These are phyloP conservation scores for Chlorophyllum brunneum DNA, from an alignment of 768 basidiomycete species.

Conservation along the genomic window DNA sequence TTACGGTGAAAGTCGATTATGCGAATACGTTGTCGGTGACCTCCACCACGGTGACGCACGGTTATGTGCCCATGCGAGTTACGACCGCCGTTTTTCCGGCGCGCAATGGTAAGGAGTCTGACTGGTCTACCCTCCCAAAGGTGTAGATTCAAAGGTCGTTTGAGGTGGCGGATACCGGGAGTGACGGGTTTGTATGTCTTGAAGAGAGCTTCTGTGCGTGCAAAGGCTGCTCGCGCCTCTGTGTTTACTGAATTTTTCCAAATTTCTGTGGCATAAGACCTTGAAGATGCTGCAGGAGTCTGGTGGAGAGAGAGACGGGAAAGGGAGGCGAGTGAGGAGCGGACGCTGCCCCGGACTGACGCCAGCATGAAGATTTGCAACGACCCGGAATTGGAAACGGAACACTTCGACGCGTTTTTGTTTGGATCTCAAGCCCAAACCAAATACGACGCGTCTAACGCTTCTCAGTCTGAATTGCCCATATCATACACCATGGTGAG, in stretches of 20 bases:
- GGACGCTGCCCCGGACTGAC: conserved; percentile 36
- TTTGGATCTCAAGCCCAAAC: conserved; percentile 14
- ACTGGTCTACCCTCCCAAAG: conserved; percentile 85
- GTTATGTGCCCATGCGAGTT: conserved; percentile 83
- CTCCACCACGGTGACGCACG: conserved; percentile 86
- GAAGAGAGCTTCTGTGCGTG: conserved; percentile 55
- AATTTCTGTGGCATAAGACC: conserved; percentile 36
- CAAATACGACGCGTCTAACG: conserved; percentile 16
- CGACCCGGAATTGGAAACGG: conserved; percentile 21
- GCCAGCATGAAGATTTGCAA: conserved; percentile 35
- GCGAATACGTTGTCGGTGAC: conserved; percentile 83
- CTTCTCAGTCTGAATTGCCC: not conserved
- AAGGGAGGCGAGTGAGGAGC: conserved; percentile 29
- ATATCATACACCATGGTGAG: conserved; percentile 14
- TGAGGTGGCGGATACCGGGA: conserved; percentile 82
- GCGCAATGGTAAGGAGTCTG: conserved; percentile 74
- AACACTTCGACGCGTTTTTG: conserved; percentile 8
- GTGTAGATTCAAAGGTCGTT: conserved; percentile 77
- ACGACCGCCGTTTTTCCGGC: conserved; percentile 83
- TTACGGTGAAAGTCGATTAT: conserved; percentile 80
- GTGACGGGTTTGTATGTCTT: conserved; percentile 90
- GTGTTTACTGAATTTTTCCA: conserved; percentile 31
- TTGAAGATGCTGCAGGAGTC: conserved; percentile 4
- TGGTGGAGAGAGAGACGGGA: conserved; percentile 19
- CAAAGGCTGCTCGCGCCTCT: conserved; percentile 39